These are phyloP conservation scores for Pythium aphanidermatum DNA, from an alignment of 352 stramenopile species.

Conservation along the genomic window DNA sequence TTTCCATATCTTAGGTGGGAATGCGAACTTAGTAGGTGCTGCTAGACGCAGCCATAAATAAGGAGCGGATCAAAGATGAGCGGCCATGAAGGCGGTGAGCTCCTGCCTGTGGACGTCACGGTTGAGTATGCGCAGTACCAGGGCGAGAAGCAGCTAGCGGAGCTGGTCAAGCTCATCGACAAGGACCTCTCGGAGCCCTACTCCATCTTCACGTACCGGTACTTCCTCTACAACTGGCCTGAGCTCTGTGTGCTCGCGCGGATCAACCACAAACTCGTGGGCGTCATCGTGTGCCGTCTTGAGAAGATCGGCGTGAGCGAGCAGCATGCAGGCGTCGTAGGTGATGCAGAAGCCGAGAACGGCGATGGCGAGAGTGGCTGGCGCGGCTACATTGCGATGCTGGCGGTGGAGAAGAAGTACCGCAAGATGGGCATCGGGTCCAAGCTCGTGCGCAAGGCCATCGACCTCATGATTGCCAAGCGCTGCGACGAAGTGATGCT, in stretches of 20 bases:
- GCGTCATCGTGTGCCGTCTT: conserved; percentile 90
- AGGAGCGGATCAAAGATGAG: too few species aligned
- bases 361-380: conserved; percentile 29
- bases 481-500: conserved; percentile 89
- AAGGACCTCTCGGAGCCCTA: conserved; percentile 95
- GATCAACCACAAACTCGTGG: conserved; percentile 83
- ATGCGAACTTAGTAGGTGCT: too few species aligned
- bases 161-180: conserved; percentile 92
- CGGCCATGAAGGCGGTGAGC: neutral
- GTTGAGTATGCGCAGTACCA: conserved; percentile 72
- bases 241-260: conserved; percentile 87
- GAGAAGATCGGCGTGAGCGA: conserved; percentile 74
- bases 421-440: conserved; percentile 90
- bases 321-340: conserved; percentile 3
- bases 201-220: conserved; percentile 96
- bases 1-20: too few species aligned
- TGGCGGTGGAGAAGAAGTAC: conserved; percentile 89
- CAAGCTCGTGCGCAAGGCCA: conserved; percentile 78
- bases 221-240: conserved; percentile 95
- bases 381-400: conserved; percentile 94
- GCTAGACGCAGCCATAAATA: too few species aligned
- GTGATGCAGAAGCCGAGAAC: conserved; percentile 15
- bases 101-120: conserved; percentile 17
- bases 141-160: conserved; percentile 85
- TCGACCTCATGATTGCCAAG: conserved; percentile 82